Base-by-base conservation (phyloP, 202 grass and related monocot species). In the Setaria viridis region DNA sequence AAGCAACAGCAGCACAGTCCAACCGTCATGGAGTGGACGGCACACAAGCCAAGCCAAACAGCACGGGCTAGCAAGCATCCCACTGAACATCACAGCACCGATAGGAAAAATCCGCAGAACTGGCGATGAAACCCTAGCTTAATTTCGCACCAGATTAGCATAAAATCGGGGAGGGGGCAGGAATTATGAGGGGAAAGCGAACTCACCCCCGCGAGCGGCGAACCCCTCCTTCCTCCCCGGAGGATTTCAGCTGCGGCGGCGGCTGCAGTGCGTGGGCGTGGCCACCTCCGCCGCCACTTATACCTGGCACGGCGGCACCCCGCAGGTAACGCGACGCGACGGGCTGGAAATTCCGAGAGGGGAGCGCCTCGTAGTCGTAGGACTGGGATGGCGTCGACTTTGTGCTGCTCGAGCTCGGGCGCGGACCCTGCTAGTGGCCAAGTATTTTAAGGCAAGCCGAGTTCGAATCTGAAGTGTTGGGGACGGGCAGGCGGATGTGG, bases 291-390 rank as follows among this genome's bases (percentile, higher is more conserved):
- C 53, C 74, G 46, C 76, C 81, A 49, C 50, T 87, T 72, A 83
- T 64, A 55, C 80, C 50, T 9, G 48, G 72, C 48, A 12, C 15
- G 33, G 72, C 35, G 34, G 4, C 5, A 1, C 3, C 13, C 21
- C 34, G 15, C 83, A 17, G 37, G 33, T 79, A 67, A 80, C n/a
- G 45, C 59, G 70, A 91, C 89, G 62, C 62, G 20, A n/a, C 47
- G 14, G 29, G 45, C 11, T 81, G 76, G 11, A 30, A 55, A 46
- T 80, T 59, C 70, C 85, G 50, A 91, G 89, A 87, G 62, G 59
- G 47, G 48, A 20, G 67, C 4, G 57, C 84, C 80, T 90, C 6
- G 89, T 51, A 63, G 43, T 46, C 43, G 43, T 46, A 45, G 60
- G 39, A 49, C 21, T 37, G 76, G 76, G n/a, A 9, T 12, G 54